A percentile compares a stretch with the other conserved stretches of the same genome.
Conservation (phyloP, 257 asterid genomes). For the Ajuga chamaepitys region DNA sequence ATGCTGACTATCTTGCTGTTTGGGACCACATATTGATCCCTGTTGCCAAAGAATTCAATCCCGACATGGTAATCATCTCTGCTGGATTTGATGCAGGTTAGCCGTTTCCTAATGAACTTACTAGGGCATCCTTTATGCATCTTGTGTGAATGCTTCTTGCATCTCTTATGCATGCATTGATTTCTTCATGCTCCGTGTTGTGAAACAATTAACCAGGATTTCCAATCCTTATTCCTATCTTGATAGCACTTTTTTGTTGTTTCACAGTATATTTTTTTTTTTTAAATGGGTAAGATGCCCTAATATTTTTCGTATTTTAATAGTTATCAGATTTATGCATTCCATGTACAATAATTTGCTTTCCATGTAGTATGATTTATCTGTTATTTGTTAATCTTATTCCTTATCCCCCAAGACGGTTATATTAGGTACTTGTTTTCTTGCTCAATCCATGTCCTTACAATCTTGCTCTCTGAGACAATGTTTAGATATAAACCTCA, state of each 20-base stretch:
- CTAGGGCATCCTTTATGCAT: background rate
- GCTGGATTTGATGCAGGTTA: slow-evolving; percentile 99
- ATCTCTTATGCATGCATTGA: background rate
- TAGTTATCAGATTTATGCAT: background rate
- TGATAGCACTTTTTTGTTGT: background rate
- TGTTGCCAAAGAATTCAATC: slow-evolving; percentile 80
- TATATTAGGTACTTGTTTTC: too few relatives aligned
- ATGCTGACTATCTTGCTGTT: slow-evolving; percentile 92
- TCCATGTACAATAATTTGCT: background rate
- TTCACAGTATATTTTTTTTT: background rate
- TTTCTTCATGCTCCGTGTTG: background rate
- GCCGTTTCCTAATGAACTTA: slow-evolving; percentile 10
- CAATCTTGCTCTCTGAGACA: background rate
- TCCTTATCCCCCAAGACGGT: background rate
- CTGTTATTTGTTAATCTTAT: background rate
- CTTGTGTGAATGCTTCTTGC: background rate
- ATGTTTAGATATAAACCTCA: background rate
- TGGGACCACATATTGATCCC: slow-evolving; percentile 92
- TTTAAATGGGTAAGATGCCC: background rate
- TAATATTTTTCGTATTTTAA: background rate
- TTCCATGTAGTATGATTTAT: background rate
- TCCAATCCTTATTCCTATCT: background rate
- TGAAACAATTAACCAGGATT: background rate
- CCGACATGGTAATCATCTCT: slow-evolving; percentile 72
- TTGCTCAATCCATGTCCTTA: background rate